Percentiles rank a stretch among this genome's conserved stretches.
phyloP scores from a whole-genome alignment of 2,329 filamentous ascomycete species.

The Trichoderma cornu-damae region DNA sequence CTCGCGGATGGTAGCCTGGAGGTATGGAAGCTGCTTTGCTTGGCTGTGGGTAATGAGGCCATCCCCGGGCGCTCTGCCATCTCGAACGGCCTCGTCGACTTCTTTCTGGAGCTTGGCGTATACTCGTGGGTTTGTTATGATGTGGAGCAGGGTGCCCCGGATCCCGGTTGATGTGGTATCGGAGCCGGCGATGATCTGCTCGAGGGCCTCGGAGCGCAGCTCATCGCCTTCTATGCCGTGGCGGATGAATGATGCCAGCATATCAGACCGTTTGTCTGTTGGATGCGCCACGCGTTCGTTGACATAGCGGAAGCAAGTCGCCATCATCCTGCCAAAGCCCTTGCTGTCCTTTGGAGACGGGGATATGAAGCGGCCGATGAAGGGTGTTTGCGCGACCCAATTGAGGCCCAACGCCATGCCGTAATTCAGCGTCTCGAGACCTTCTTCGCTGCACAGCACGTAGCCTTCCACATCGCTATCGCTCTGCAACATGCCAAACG shows the following conservation, averaged over 20 bases:
- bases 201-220: conserved; percentile 30
- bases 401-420: conserved; percentile 28
- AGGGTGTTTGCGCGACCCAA: conserved; percentile 28
- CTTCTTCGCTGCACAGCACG: conserved; percentile 33
- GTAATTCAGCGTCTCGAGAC: conserved; percentile 26
- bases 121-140: conserved; percentile 45
- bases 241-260: conserved; percentile 40
- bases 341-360: conserved; percentile 28
- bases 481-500: conserved; percentile 44
- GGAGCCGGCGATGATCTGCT: conserved; percentile 43
- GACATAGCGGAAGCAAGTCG: conserved; percentile 28
- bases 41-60: conserved; percentile 35
- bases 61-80: conserved; percentile 36
- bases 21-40: conserved; percentile 37
- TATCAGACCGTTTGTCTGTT: conserved; percentile 32
- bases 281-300: conserved; percentile 14
- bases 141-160: conserved; percentile 46
- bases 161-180: conserved; percentile 43
- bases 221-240: conserved; percentile 34
- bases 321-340: conserved; percentile 35
- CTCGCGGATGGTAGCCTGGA: conserved; percentile 45
- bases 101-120: conserved; percentile 46
- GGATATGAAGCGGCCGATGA: conserved; percentile 27
- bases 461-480: conserved; percentile 43
- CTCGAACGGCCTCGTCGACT: conserved; percentile 43